Conservation (phyloP, 2,329 filamentous ascomycete species). For the Didymella glomerata region DNA sequence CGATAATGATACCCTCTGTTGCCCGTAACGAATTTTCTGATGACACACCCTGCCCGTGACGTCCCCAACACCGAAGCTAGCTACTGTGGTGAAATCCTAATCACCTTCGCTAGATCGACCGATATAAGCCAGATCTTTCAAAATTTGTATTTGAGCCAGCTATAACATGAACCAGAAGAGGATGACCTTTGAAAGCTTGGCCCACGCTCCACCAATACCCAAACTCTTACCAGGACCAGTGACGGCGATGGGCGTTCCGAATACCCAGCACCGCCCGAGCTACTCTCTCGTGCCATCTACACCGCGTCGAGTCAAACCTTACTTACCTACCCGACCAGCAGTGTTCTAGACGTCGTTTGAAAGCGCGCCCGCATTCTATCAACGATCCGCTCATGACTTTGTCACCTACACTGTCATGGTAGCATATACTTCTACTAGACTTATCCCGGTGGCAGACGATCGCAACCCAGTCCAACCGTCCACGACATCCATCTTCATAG, state of each 20-base stretch:
- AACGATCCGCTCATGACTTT: too few species aligned
- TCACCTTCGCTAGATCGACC: too few species aligned
- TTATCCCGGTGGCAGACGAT: not conserved
- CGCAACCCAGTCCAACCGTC: not conserved
- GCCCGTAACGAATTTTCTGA: not conserved
- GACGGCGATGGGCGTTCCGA: not conserved
- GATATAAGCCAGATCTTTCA: not conserved
- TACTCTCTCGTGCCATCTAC: not conserved
- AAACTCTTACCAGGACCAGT: not conserved
- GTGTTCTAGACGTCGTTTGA: not conserved
- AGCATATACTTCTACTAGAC: too few species aligned
- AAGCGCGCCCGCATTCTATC: not conserved
- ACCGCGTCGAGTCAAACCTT: too few species aligned
- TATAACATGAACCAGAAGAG: not conserved
- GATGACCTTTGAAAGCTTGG: not conserved
- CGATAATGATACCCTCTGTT: constrained; percentile 7
- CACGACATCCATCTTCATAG: not conserved
- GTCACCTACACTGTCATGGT: too few species aligned
- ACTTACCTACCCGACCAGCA: too few species aligned
- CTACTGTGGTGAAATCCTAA: not conserved
- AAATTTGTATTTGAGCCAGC: not conserved
- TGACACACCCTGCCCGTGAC: not conserved
- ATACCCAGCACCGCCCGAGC: not conserved
- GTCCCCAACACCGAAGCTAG: not conserved
- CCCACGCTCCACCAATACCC: not conserved